These are phyloP conservation scores for Ceratobasidium sp. DNA, from an alignment of 1,284 basidiomycete genomes.

Conservation along the genomic window DNA sequence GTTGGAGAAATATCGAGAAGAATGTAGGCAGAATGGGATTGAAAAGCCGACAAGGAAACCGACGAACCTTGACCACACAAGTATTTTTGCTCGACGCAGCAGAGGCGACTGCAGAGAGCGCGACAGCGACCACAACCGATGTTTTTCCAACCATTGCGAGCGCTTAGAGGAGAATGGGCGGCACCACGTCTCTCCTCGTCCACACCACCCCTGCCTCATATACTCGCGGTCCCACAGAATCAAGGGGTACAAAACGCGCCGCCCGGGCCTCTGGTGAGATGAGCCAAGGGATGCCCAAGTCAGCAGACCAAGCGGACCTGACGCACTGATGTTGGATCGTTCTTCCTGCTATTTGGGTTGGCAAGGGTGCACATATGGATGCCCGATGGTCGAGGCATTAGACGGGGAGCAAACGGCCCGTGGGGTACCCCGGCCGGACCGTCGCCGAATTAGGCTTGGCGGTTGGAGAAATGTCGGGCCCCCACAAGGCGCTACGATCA, in stretches of 20 bases:
- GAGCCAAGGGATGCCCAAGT: conserved; percentile 32
- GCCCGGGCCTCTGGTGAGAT: conserved; percentile 19
- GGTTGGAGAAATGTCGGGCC: conserved; percentile 28
- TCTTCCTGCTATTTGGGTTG: conserved; percentile 7
- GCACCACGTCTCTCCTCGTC: conserved; percentile 7
- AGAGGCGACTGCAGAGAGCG: conserved; percentile 12
- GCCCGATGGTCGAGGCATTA: conserved; percentile 4
- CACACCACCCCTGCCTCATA: background rate
- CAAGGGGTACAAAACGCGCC: conserved; percentile 6
- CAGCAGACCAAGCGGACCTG: conserved; percentile 33
- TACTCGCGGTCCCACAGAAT: conserved; percentile 15
- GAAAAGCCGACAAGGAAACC: background rate
- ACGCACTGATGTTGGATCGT: background rate
- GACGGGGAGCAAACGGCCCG: conserved; percentile 19
- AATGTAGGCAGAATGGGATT: too few species aligned
- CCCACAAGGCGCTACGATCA: too few species aligned
- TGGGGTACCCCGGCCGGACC: conserved; percentile 35
- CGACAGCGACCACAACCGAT: conserved; percentile 30
- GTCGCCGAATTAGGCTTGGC: conserved; percentile 18
- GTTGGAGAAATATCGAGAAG: background rate
- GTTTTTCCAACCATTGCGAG: conserved; percentile 28
- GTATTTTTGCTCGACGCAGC: conserved; percentile 21
- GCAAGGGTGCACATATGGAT: conserved; percentile 11
- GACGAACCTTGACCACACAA: conserved; percentile 32
- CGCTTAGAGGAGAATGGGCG: background rate